A percentile compares a stretch with the other conserved stretches of the same genome.
phyloP scores from a whole-genome alignment of 2,329 filamentous ascomycete genomes.

The Paraconiothyrium sp. region DNA sequence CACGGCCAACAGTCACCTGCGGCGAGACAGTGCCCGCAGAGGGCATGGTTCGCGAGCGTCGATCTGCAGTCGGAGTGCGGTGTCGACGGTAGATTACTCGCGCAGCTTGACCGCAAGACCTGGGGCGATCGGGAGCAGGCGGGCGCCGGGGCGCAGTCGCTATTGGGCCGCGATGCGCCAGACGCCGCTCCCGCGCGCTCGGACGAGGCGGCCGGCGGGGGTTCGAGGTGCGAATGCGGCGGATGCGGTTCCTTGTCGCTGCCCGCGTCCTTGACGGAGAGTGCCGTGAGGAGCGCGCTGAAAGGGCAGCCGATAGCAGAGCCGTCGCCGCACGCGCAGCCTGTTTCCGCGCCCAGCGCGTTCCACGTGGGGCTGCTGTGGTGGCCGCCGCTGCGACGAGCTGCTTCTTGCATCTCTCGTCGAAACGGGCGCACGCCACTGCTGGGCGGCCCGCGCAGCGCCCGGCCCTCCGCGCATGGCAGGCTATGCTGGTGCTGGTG shows the following conservation, averaged over 20 bases:
- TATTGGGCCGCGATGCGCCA: slow-evolving; percentile 10
- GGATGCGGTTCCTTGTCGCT: slow-evolving; percentile 4
- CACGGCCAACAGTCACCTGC: neutral
- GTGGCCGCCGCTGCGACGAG: neutral
- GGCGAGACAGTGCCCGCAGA: neutral
- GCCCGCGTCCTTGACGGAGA: neutral
- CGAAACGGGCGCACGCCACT: neutral
- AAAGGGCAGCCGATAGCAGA: neutral
- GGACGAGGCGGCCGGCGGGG: neutral
- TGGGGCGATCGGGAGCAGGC: slow-evolving; percentile 20
- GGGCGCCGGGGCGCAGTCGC: neutral
- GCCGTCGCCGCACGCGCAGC: neutral
- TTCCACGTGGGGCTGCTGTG: neutral
- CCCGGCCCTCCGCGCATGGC: neutral
- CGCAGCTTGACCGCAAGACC: slow-evolving; percentile 18
- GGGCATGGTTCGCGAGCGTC: slow-evolving; percentile 1
- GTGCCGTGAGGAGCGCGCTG: slow-evolving; percentile 8
- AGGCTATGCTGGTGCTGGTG: no score
- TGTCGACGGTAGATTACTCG: neutral
- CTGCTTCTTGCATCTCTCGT: neutral
- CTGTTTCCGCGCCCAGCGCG: slow-evolving; percentile 9
- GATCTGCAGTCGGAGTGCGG: neutral
- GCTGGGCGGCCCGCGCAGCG: slow-evolving; percentile 1
- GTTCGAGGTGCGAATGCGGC: slow-evolving; percentile 1
- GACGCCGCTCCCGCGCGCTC: slow-evolving; percentile 8